These are phyloP conservation scores for Cryphonectria nitschkei DNA, from an alignment of 2,329 filamentous ascomycete genomes.

Conservation along the genomic window DNA sequence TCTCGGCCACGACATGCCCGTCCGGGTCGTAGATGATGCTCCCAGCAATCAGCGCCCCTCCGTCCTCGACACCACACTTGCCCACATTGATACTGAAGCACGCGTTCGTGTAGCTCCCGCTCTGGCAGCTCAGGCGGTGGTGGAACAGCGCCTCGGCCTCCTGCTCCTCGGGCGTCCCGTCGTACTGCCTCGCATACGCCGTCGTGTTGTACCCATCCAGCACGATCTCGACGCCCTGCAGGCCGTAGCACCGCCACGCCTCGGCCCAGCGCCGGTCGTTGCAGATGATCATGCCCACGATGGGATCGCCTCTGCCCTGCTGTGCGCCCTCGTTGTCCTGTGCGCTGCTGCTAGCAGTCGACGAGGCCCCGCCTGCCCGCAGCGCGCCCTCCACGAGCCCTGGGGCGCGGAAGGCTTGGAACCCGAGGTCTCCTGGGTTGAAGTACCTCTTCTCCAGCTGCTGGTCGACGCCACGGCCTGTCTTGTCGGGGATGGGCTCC, in stretches of 20 bases:
- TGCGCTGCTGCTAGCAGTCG: conserved; percentile 8
- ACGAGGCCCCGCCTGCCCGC: not conserved
- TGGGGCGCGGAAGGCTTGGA: conserved; percentile 55
- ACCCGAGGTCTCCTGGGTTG: conserved; percentile 54
- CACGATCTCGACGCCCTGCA: conserved; percentile 44
- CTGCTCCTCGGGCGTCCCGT: conserved; percentile 43
- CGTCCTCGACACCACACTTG: conserved; percentile 54
- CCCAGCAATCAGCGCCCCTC: conserved; percentile 25
- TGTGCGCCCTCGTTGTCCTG: conserved; percentile 27
- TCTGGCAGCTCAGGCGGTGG: conserved; percentile 54
- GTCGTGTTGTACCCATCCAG: conserved; percentile 54
- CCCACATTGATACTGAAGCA: conserved; percentile 54
- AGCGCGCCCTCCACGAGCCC: conserved; percentile 40
- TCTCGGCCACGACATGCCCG: conserved; percentile 54
- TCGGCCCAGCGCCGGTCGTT: conserved; percentile 60
- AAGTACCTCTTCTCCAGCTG: conserved; percentile 62
- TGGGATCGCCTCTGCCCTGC: conserved; percentile 51
- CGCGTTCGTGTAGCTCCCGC: conserved; percentile 56
- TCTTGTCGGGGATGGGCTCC: conserved; percentile 46
- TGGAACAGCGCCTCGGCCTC: conserved; percentile 54
- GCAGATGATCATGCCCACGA: conserved; percentile 59
- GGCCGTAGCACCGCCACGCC: conserved; percentile 54
- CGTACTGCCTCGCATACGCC: conserved; percentile 50
- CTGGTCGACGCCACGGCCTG: conserved; percentile 52
- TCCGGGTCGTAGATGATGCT: conserved; percentile 35